Evolutionary conservation across 2,329 filamentous ascomycete species (phyloP).

Genomic region (Didymella pinodella): DNA sequence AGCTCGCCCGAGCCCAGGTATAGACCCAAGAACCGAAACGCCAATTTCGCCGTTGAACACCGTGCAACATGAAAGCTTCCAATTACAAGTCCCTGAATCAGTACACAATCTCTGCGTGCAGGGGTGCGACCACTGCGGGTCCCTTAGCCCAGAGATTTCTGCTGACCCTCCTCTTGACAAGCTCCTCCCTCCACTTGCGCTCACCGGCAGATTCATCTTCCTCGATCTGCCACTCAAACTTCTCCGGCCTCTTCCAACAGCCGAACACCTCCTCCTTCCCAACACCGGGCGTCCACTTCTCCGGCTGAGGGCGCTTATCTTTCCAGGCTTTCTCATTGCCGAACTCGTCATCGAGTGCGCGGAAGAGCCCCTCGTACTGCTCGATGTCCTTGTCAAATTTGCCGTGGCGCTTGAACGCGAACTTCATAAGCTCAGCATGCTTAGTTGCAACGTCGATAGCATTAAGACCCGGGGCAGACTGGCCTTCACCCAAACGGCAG

Average conservation of each 20-base stretch:
- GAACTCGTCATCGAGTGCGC: slow-evolving; percentile 26
- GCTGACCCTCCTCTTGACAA: slow-evolving; percentile 31
- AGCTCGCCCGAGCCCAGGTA: not conserved
- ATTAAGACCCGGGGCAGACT: slow-evolving; percentile 26
- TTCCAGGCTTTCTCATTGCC: slow-evolving; percentile 26
- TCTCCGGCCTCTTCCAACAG: slow-evolving; percentile 28
- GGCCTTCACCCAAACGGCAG: slow-evolving; percentile 27
- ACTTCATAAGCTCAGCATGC: slow-evolving; percentile 31
- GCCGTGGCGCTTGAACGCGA: slow-evolving; percentile 30
- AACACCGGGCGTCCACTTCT: slow-evolving; percentile 32
- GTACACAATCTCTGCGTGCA: slow-evolving; percentile 12
- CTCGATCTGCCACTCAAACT: slow-evolving; percentile 29
- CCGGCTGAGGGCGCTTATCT: slow-evolving; percentile 25
- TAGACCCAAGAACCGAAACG: not conserved
- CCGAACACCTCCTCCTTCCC: slow-evolving; percentile 27
- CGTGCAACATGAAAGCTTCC: not conserved
- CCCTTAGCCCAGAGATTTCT: slow-evolving; percentile 21
- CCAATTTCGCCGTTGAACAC: not conserved
- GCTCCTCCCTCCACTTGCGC: slow-evolving; percentile 27
- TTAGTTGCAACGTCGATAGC: slow-evolving; percentile 17
- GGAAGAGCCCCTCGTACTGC: slow-evolving; percentile 31
- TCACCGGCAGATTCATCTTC: slow-evolving; percentile 26
- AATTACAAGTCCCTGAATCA: not conserved
- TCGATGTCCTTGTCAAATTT: slow-evolving; percentile 28
- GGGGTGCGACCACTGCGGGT: not conserved